phyloP scores from a whole-genome alignment of 78 protist species.

The Dictyostelium capitatum region DNA sequence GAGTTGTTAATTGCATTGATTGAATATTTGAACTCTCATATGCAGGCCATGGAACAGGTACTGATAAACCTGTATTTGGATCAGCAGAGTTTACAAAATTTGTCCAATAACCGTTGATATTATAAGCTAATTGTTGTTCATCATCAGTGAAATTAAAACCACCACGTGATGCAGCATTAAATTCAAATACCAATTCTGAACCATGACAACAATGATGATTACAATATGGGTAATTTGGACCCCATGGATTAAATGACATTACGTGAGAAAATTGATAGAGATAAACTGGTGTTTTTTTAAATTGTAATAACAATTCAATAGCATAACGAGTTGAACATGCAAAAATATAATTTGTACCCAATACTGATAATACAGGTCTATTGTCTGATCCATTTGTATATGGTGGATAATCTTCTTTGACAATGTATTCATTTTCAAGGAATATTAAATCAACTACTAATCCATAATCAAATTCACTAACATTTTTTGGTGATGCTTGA shows the following conservation, averaged over 20 bases:
- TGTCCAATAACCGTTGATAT: conserved; percentile 61
- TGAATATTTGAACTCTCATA: background rate
- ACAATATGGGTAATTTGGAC: conserved; percentile 62
- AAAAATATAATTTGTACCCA: conserved; percentile 64
- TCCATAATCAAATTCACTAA: conserved; percentile 2
- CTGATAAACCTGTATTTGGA: conserved; percentile 62
- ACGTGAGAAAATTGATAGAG: conserved; percentile 65
- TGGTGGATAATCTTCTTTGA: conserved; percentile 33
- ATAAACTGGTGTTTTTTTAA: conserved; percentile 9
- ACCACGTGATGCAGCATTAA: background rate
- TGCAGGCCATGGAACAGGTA: conserved; percentile 33
- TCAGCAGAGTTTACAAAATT: conserved; percentile 28
- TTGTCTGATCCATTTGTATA: background rate
- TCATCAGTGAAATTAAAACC: conserved; percentile 25
- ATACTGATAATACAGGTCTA: conserved; percentile 37
- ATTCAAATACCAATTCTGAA: conserved; percentile 60
- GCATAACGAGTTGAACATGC: conserved; percentile 36
- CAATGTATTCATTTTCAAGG: background rate
- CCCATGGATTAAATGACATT: conserved; percentile 54
- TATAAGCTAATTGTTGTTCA: conserved; percentile 19
- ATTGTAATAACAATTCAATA: background rate
- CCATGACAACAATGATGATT: conserved; percentile 76
- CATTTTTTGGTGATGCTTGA: conserved; percentile 40
- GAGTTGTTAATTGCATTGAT: conserved; percentile 28
- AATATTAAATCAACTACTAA: conserved; percentile 14